Base-by-base conservation (phyloP, 2,329 filamentous ascomycete genomes). In the Chrysoporthe puriensis region DNA sequence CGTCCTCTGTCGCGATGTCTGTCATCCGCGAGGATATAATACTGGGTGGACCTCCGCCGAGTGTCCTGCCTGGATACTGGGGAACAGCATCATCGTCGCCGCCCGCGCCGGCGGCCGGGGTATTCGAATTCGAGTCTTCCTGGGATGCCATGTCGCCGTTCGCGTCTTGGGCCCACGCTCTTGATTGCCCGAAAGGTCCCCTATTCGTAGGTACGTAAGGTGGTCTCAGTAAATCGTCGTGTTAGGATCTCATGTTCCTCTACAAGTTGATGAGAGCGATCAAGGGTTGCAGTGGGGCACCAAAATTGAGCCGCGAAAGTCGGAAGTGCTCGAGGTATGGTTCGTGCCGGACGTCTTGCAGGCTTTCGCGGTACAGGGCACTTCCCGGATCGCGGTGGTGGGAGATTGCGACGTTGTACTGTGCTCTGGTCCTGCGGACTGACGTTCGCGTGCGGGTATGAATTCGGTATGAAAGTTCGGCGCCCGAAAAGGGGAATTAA, bases 1-100 rank as follows among this genome's bases (percentile, higher is more conserved):
- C 86, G 71, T 89, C 85, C 64, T 88, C 85, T 26, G 84, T 87
- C 36, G 80, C 83, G 69, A 88, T 86, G 69, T 89, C 87, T 43
- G 90, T 92, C 85, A 92, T 90, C 69, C 88, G 88, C 67, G 90
- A 91, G 40, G 90, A 92, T 64, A 92, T 90, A 67, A 91, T 84
- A 71, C 89, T 91, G 59, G 88, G 83, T 32, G 86, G 84, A 43
- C 86, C 84, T 60, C 40, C 57, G 40, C 57, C 42, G 8, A 60
- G 11, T 68, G 82, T 77, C 56, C 79, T 76, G 74, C 73, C 77
- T 2, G 81, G 79, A 60, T 80, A 80, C 56, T 80, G 78, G 2
- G 81, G 79, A 50, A 82, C 81, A 66, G 77, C 76, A 50, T 79
- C 79, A 63, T 82, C 78, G 63, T 75, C 72, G 61, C 63, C 71